Evolutionary conservation across 2,329 filamentous ascomycete genomes (phyloP).

Genomic region (Colletotrichum truncatum): DNA sequence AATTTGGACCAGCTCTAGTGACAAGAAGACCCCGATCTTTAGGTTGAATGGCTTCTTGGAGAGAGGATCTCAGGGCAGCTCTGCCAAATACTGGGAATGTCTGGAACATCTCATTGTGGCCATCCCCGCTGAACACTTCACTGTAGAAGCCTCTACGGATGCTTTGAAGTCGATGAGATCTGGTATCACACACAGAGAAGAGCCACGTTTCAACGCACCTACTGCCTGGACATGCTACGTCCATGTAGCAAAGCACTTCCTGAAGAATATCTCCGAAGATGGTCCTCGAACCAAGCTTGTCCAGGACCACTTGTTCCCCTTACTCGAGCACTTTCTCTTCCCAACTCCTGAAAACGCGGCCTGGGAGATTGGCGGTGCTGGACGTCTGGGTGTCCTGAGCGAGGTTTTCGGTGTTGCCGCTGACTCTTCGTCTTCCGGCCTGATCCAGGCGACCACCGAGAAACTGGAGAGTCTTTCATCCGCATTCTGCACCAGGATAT

Average conservation of each 20-base stretch:
- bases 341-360: conserved; percentile 49
- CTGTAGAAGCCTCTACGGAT: conserved; percentile 61
- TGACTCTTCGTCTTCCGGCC: conserved; percentile 47
- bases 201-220: conserved; percentile 73
- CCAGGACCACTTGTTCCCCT: conserved; percentile 60
- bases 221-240: conserved; percentile 82
- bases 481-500: conserved; percentile 72
- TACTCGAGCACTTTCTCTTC: conserved; percentile 64
- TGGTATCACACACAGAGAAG: conserved; percentile 79
- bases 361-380: conserved; percentile 37
- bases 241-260: conserved; percentile 65
- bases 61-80: conserved; percentile 84
- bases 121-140: conserved; percentile 58
- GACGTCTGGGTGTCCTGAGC: conserved; percentile 49
- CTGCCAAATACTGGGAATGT: conserved; percentile 76
- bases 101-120: conserved; percentile 71
- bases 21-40: conserved; percentile 62
- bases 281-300: conserved; percentile 56
- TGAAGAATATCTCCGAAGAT: conserved; percentile 53
- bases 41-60: conserved; percentile 78
- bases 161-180: conserved; percentile 74
- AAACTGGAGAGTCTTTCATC: conserved; percentile 73
- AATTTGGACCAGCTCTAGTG: conserved; percentile 74
- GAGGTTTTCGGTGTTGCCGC: conserved; percentile 57
- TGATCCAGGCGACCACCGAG: conserved; percentile 58